Conservation (phyloP, 306 rosid species). For the Quercus engelmannii region DNA sequence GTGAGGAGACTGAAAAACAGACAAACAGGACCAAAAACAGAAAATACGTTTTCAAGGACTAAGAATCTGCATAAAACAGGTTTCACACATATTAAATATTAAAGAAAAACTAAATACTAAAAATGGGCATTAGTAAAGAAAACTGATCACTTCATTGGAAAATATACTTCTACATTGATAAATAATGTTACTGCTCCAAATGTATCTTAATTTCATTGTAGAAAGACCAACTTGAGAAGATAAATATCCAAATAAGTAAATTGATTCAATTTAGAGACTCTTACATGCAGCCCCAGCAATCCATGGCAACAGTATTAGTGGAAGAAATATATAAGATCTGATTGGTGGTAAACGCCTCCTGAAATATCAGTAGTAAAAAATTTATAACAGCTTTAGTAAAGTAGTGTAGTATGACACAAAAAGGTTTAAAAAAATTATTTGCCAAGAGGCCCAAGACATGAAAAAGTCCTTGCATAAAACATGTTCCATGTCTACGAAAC, state of each 20-base stretch:
- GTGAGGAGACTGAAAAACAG: no score
- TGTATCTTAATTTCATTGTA: constrained; percentile 7
- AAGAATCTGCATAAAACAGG: neutral
- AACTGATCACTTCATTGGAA: neutral
- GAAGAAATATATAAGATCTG: constrained; percentile 75
- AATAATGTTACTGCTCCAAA: neutral
- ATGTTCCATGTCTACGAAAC: neutral
- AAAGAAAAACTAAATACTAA: neutral
- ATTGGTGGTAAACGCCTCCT: constrained; percentile 92
- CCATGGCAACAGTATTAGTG: constrained; percentile 83
- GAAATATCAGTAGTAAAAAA: constrained; percentile 31
- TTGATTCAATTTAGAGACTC: constrained; percentile 27
- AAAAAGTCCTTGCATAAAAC: neutral
- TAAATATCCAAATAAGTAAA: neutral
- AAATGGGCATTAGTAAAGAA: neutral
- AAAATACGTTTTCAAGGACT: neutral
- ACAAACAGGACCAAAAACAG: neutral
- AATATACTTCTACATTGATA: neutral
- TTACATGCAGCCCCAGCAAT: constrained; percentile 72
- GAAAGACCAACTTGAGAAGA: constrained; percentile 7
- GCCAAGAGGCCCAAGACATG: neutral
- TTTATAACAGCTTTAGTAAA: constrained; percentile 16
- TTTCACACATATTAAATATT: neutral
- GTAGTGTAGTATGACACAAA: neutral
- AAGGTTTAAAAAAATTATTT: neutral